Percentiles rank a stretch among this genome's conserved stretches.
Conservation (phyloP, 179 eudicot species). For the Beta lomatogona region DNA sequence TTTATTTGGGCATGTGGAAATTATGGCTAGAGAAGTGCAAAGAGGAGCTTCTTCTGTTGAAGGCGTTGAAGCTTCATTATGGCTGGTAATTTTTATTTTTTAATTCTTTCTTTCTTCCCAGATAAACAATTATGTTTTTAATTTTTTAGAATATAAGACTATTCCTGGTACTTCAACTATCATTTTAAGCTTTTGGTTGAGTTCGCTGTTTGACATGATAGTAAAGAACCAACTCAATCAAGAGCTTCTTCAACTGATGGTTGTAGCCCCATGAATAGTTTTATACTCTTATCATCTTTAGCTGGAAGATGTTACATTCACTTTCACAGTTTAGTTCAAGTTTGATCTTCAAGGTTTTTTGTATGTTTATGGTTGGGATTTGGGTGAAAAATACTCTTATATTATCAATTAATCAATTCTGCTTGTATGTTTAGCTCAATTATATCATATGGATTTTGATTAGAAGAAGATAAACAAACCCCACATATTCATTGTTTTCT, state of each 20-base stretch:
- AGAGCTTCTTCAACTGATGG: too few relatives aligned
- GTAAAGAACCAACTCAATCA: too few relatives aligned
- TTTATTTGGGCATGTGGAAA: constrained; percentile 58
- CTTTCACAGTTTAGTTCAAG: too few relatives aligned
- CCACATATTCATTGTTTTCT: neutral
- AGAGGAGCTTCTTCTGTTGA: constrained; percentile 61
- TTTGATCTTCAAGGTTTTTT: too few relatives aligned
- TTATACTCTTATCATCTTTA: too few relatives aligned
- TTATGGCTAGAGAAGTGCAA: constrained; percentile 59
- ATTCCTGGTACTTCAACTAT: too few relatives aligned
- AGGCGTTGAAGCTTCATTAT: constrained; percentile 65
- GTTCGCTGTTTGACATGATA: too few relatives aligned
- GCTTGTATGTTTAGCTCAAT: neutral
- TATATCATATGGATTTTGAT: neutral
- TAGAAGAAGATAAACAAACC: neutral
- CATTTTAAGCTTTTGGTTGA: too few relatives aligned
- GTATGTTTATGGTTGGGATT: too few relatives aligned
- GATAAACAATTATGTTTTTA: neutral
- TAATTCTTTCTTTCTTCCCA: neutral
- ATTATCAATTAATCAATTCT: neutral
- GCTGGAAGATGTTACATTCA: too few relatives aligned
- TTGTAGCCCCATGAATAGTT: too few relatives aligned
- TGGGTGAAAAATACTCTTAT: neutral
- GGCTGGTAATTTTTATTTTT: constrained; percentile 35
- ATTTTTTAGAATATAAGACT: too few relatives aligned